Evolutionary conservation across 2,329 filamentous ascomycete species (phyloP).

Genomic region (Boeremia lycopersici): DNA sequence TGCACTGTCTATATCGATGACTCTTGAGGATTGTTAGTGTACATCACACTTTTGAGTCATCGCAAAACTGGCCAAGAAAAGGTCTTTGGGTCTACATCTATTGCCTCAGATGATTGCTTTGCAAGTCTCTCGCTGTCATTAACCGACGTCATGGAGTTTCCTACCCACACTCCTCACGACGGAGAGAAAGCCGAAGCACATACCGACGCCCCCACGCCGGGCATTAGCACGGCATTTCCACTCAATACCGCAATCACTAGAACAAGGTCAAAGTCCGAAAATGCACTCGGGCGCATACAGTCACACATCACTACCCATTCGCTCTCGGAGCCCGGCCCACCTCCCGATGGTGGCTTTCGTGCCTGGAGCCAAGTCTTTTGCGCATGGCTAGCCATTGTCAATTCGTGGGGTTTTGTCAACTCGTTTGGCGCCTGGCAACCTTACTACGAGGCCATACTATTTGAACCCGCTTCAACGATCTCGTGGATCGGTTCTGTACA

Average conservation of each 20-base stretch:
- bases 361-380: constrained; percentile 42
- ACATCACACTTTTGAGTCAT: neutral
- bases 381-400: constrained; percentile 39
- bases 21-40: neutral
- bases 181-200: constrained; percentile 18
- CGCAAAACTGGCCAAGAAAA: neutral
- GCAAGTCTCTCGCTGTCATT: neutral
- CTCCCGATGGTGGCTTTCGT: constrained; percentile 51
- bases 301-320: constrained; percentile 44
- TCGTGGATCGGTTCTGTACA: constrained; percentile 61
- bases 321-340: constrained; percentile 30
- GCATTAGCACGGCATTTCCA: constrained; percentile 8
- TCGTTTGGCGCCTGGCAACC: constrained; percentile 55
- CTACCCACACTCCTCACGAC: neutral
- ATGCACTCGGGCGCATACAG: constrained; percentile 34
- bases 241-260: constrained; percentile 10
- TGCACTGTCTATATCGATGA: constrained; percentile 3
- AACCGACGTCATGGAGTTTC: neutral
- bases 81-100: too few species aligned
- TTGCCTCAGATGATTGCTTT: neutral
- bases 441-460: constrained; percentile 51
- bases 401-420: constrained; percentile 50
- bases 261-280: constrained; percentile 22
- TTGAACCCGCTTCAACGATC: constrained; percentile 51
- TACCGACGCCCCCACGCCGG: constrained; percentile 3